These are phyloP conservation scores for Polytrichum commune DNA, from an alignment of 225 moss, liverwort and hornwort species.

Conservation along the genomic window DNA sequence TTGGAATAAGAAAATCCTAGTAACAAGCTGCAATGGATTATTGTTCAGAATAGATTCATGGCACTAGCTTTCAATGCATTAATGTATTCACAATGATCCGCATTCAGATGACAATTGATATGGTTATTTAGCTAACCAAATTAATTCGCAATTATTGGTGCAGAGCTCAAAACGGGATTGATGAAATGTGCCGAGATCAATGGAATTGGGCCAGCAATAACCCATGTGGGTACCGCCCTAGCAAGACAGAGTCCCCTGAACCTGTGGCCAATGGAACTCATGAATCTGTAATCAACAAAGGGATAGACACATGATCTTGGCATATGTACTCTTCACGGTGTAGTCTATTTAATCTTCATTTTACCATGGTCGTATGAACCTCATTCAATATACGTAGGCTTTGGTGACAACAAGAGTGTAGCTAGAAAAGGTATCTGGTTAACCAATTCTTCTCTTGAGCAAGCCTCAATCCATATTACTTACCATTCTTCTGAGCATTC, in stretches of 20 bases:
- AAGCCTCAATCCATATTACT: not conserved
- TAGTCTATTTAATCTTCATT: not conserved
- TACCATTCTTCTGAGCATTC: slow-evolving; percentile 1
- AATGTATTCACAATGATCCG: not conserved
- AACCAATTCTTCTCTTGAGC: slow-evolving; percentile 24
- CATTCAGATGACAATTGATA: not conserved
- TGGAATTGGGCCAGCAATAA: slow-evolving; percentile 98
- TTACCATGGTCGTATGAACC: not conserved
- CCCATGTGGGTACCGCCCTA: slow-evolving; percentile 68
- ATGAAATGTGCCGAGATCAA: slow-evolving; percentile 95
- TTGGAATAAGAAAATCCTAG: too few species aligned
- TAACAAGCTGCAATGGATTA: too few species aligned
- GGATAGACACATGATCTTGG: not conserved
- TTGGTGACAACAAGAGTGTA: slow-evolving; percentile 19
- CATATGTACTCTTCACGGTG: slow-evolving; percentile 7
- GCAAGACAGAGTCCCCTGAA: slow-evolving; percentile 36
- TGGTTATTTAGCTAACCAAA: not conserved
- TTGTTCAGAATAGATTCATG: not conserved
- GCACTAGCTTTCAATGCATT: not conserved
- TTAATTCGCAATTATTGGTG: slow-evolving; percentile 12
- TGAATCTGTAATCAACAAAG: slow-evolving; percentile 14
- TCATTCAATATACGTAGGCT: slow-evolving; percentile 8
- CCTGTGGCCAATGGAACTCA: slow-evolving; percentile 19
- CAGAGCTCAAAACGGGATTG: slow-evolving; percentile 86
- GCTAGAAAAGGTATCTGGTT: slow-evolving; percentile 9